phyloP scores from a whole-genome alignment of 2,329 filamentous ascomycete genomes.

The Zarea fungicola region DNA sequence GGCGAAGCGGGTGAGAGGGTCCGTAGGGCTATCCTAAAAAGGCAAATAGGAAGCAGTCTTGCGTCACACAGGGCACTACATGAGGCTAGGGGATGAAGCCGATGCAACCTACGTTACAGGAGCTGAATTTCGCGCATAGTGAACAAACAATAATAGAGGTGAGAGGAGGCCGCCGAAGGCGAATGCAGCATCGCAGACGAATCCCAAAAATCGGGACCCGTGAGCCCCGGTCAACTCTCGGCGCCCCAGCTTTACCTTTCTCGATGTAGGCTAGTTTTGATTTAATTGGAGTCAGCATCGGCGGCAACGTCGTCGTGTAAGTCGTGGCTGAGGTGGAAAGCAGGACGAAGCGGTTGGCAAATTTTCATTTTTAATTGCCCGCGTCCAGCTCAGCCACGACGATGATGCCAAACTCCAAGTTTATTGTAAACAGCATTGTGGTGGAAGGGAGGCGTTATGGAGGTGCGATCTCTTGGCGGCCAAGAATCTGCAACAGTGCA shows the following conservation, averaged over 20 bases:
- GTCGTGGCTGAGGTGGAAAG: conserved; percentile 1
- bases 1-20: background rate
- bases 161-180: conserved; percentile 3
- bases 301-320: background rate
- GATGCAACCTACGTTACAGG: background rate
- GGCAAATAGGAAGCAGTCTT: conserved; percentile 3
- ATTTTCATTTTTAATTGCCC: background rate
- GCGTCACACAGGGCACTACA: conserved; percentile 3
- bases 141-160: background rate
- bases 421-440: no score
- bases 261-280: background rate
- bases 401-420: background rate
- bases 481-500: no score
- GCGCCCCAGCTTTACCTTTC: background rate
- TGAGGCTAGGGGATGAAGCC: background rate
- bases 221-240: background rate
- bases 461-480: no score
- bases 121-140: background rate
- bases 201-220: conserved; percentile 9
- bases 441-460: background rate
- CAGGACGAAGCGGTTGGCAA: no score
- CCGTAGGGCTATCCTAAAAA: conserved; percentile 7
- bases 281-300: no score
- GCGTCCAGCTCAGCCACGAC: background rate
- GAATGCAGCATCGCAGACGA: background rate